phyloP scores from a whole-genome alignment of 2,329 filamentous ascomycete species.

The Emergomyces africanus region DNA sequence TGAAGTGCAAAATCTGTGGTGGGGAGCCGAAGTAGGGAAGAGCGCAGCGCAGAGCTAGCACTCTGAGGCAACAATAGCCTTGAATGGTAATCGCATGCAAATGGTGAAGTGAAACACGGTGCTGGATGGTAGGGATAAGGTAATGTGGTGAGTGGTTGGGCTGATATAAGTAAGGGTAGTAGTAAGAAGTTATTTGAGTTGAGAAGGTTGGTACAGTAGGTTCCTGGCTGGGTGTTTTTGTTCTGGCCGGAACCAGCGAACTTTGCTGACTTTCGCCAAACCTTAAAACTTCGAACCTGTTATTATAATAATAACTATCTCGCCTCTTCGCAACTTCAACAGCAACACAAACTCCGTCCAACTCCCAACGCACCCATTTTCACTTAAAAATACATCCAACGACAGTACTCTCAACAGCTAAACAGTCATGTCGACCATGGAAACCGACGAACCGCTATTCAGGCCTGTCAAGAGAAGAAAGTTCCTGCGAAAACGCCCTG shows the following conservation, averaged over 20 bases:
- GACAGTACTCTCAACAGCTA: neutral
- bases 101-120: neutral
- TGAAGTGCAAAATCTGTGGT: neutral
- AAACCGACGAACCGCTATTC: conserved; percentile 26
- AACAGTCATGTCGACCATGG: conserved; percentile 5
- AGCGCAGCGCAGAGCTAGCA: neutral
- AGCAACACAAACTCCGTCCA: neutral
- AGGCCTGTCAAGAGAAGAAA: conserved; percentile 39
- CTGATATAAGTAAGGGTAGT: neutral
- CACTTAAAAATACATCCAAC: neutral
- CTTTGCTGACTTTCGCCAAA: neutral
- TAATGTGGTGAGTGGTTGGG: neutral
- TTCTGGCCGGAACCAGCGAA: neutral
- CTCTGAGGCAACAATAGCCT: neutral
- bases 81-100: neutral
- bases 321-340: neutral
- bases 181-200: too few species aligned
- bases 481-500: conserved; percentile 34
- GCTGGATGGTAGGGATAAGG: neutral
- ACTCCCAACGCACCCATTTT: neutral
- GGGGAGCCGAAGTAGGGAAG: neutral
- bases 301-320: too few species aligned
- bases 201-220: too few species aligned
- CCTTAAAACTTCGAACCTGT: neutral
- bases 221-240: neutral